These are phyloP conservation scores for Magnaporthiopsis incrustans DNA, from an alignment of 2,329 filamentous ascomycete species.

Conservation along the genomic window DNA sequence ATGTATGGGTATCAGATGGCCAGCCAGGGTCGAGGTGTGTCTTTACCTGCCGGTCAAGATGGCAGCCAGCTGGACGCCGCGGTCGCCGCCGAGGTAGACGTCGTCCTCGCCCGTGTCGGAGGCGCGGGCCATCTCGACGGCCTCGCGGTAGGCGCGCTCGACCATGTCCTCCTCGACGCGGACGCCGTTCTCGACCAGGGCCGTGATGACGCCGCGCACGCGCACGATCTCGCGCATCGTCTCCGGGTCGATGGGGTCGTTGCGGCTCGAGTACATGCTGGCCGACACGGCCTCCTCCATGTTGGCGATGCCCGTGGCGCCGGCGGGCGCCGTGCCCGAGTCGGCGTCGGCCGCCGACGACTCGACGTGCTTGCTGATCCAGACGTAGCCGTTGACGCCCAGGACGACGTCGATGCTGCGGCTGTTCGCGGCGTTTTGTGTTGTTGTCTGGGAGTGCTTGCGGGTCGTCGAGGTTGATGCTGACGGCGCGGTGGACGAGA, in stretches of 20 bases:
- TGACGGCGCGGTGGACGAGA: slow-evolving; percentile 21
- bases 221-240: slow-evolving; percentile 85
- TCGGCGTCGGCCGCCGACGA: slow-evolving; percentile 35
- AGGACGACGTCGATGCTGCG: slow-evolving; percentile 74
- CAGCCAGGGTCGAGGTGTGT: too few species aligned
- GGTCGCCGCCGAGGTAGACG: slow-evolving; percentile 52
- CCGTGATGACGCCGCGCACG: slow-evolving; percentile 71
- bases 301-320: slow-evolving; percentile 57
- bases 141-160: slow-evolving; percentile 71
- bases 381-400: slow-evolving; percentile 95
- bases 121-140: slow-evolving; percentile 60
- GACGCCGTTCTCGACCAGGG: slow-evolving; percentile 73
- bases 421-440: background rate
- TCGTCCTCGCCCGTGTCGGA: slow-evolving; percentile 48
- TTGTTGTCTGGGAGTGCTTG: background rate
- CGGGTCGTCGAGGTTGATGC: slow-evolving; percentile 26
- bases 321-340: slow-evolving; percentile 20
- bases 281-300: slow-evolving; percentile 81
- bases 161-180: slow-evolving; percentile 89
- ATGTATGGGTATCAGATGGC: too few species aligned
- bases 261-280: slow-evolving; percentile 90
- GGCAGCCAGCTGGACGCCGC: slow-evolving; percentile 42
- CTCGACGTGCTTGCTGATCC: slow-evolving; percentile 79
- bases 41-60: slow-evolving; percentile 21
- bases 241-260: slow-evolving; percentile 69